Conservation (phyloP, 495 filamentous ascomycete genomes). For the Emericellopsis terricola region DNA sequence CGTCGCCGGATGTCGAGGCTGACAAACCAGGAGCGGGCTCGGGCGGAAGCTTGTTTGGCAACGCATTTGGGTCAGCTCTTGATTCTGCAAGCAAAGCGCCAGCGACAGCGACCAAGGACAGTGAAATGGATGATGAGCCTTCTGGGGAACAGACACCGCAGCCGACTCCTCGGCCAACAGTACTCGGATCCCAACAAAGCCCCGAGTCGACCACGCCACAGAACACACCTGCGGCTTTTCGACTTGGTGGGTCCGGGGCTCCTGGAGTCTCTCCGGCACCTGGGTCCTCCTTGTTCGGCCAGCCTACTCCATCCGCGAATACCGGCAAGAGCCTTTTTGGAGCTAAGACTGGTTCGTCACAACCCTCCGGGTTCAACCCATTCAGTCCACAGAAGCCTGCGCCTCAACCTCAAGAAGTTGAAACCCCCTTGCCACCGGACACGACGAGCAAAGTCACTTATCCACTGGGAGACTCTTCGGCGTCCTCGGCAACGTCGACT, state of each 20-base stretch:
- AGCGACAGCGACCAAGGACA: conserved; percentile 34
- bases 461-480: conserved; percentile 46
- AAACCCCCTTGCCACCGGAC: conserved; percentile 48
- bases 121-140: conserved; percentile 35
- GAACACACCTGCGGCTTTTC: conserved; percentile 29
- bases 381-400: conserved; percentile 1
- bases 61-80: conserved; percentile 34
- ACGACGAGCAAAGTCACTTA: conserved; percentile 50
- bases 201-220: conserved; percentile 38
- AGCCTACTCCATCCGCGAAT: conserved; percentile 4
- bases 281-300: conserved; percentile 19
- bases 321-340: conserved; percentile 9
- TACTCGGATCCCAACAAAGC: conserved; percentile 4
- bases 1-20: conserved; percentile 38
- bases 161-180: conserved; percentile 7
- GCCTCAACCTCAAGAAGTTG: background rate
- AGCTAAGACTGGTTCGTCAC: conserved; percentile 3
- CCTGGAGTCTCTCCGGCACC: conserved; percentile 10
- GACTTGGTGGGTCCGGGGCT: too few species aligned
- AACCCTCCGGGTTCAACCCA: conserved; percentile 6
- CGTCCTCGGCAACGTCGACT: conserved; percentile 34
- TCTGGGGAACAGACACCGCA: conserved; percentile 13
- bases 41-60: conserved; percentile 33
- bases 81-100: conserved; percentile 18
- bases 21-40: conserved; percentile 25